Conservation (phyloP, 805 yeast species). For the Priceomyces haplophilus region DNA sequence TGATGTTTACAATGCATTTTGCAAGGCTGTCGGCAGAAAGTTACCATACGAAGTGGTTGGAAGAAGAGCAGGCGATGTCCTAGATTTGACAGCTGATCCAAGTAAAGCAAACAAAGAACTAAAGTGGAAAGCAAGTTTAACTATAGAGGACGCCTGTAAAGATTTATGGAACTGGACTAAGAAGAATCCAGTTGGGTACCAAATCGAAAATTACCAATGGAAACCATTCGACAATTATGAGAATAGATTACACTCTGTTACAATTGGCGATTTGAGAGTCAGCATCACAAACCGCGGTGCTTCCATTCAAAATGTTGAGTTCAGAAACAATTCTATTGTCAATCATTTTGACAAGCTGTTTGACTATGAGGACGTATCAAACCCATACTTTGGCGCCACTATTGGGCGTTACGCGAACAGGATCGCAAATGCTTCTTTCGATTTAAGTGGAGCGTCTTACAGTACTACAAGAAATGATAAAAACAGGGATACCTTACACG, state of each 20-base stretch:
- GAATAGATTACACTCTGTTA: slow-evolving; percentile 37
- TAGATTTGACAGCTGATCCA: slow-evolving; percentile 70
- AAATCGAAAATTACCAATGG: slow-evolving; percentile 35
- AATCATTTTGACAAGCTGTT: slow-evolving; percentile 36
- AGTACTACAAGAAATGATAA: slow-evolving; percentile 42
- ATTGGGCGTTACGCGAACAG: slow-evolving; percentile 67
- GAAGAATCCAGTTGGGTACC: slow-evolving; percentile 61
- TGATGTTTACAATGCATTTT: slow-evolving; percentile 65
- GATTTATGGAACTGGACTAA: slow-evolving; percentile 80
- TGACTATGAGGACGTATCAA: slow-evolving; percentile 28
- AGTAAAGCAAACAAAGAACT: slow-evolving; percentile 64
- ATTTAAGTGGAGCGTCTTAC: slow-evolving; percentile 39
- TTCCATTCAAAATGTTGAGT: slow-evolving; percentile 40
- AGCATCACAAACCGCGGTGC: slow-evolving; percentile 52
- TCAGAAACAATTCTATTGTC: slow-evolving; percentile 38
- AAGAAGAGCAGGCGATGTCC: slow-evolving; percentile 74
- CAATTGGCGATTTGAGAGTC: slow-evolving; percentile 34
- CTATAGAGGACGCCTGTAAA: slow-evolving; percentile 60
- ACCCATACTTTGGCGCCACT: slow-evolving; percentile 61
- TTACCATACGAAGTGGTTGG: slow-evolving; percentile 64
- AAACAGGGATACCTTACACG: slow-evolving; percentile 45
- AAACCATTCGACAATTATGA: slow-evolving; percentile 20
- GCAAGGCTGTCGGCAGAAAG: slow-evolving; percentile 58
- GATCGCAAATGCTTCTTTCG: slow-evolving; percentile 43
- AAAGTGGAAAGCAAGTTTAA: slow-evolving; percentile 56